Evolutionary conservation across 805 yeast species (phyloP), one percentile per base, ranked within the genome.

Genomic region (Candida ovalis): DNA sequence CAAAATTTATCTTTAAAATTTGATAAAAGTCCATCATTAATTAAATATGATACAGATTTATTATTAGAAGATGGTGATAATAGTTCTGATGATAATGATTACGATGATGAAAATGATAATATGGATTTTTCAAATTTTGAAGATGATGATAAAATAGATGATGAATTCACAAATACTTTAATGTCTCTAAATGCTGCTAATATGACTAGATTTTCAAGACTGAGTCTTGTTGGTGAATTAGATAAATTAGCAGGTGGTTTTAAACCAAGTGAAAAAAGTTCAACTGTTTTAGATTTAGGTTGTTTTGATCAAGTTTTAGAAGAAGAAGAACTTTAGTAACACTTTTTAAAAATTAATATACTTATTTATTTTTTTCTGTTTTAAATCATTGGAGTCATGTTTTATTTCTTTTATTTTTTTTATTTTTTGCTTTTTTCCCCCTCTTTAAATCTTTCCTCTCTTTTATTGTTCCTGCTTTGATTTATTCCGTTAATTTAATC

Each of bases 161-260:
- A 46, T 21, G 50, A 51, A 4, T 42, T 51, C 9, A 54, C 54
- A 19, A 50, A 49, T 35, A 55, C 64, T 12, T 33, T 59, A 19
- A 48, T 56, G 25, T 52, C 63, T 13, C 36, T 62, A 35, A 56
- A 59, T 27, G 66, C 66, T 15, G 67, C 66, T n/a, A 52, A 54
- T 43, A 45, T 51, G 40, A 51, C 54, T 25, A 54, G 66, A 40
- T 39, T 53, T 17, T 62, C 66, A 10, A 58, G 67, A 48, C 44
- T 60, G 41, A 56, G 60, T 28, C 37, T 56, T 9, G 51, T 47
- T 42, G 54, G 50, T 18, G 55, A 55, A 23, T 42, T 51, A 35
- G 59, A 49, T 23, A 46, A 42, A 32, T 43, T 50, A 13, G 49
- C 42, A 19, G 18, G 30, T 9, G 43, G 43, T 6, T 40, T 32